These are phyloP conservation scores for Dothistroma septosporum DNA, from an alignment of 2,329 filamentous ascomycete genomes.

Conservation along the genomic window DNA sequence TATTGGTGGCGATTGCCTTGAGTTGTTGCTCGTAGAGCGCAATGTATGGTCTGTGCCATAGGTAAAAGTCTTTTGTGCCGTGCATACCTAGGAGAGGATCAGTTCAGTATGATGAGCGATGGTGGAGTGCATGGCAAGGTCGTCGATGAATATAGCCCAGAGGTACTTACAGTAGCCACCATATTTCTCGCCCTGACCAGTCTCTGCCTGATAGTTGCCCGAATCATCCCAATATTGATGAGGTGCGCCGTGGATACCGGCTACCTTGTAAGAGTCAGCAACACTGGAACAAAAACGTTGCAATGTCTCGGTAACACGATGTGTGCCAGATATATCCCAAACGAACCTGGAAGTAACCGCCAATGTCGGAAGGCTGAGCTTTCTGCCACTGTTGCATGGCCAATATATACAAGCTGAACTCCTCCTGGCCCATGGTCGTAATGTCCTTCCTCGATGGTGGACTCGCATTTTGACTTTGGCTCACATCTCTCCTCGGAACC, in stretches of 20 bases:
- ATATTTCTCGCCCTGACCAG: slow-evolving; percentile 48
- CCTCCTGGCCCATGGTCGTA: slow-evolving; percentile 7
- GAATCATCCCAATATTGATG: slow-evolving; percentile 52
- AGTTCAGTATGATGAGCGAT: neutral
- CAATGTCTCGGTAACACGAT: neutral
- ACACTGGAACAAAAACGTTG: neutral
- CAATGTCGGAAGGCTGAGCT: slow-evolving; percentile 60
- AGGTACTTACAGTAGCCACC: slow-evolving; percentile 58
- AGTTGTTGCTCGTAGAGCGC: slow-evolving; percentile 48
- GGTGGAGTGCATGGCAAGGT: neutral
- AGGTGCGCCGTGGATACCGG: slow-evolving; percentile 78
- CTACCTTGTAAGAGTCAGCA: neutral
- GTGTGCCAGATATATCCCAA: neutral
- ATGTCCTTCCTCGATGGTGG: slow-evolving; percentile 7
- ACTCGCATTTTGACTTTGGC: slow-evolving; percentile 1
- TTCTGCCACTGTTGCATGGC: slow-evolving; percentile 66
- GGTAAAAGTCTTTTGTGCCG: slow-evolving; percentile 69
- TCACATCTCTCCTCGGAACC: slow-evolving; percentile 5
- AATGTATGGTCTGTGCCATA: slow-evolving; percentile 82
- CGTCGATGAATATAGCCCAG: neutral
- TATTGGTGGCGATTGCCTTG: slow-evolving; percentile 39
- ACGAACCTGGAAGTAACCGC: slow-evolving; percentile 74
- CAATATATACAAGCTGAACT: slow-evolving; percentile 65
- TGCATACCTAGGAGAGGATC: slow-evolving; percentile 52
- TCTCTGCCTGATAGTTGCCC: slow-evolving; percentile 40